These are phyloP conservation scores for Meyerozyma smithsonii DNA, from an alignment of 1,139 yeast species.

Conservation along the genomic window DNA sequence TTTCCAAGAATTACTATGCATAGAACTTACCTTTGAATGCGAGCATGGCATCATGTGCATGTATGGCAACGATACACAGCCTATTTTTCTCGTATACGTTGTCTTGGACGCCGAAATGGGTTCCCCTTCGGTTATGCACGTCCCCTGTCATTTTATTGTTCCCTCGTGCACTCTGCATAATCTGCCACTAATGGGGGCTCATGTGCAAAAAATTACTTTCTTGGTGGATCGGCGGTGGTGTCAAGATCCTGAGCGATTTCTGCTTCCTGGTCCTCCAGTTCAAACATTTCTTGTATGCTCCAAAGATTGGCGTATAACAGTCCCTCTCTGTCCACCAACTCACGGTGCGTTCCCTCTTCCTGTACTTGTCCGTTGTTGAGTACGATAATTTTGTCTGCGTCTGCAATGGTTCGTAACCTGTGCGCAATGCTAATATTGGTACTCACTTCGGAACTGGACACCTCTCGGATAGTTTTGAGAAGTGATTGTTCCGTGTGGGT, in stretches of 20 bases:
- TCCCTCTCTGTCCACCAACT: constrained; percentile 45
- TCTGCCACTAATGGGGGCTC: no score
- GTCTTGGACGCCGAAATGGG: no score
- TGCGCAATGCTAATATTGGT: constrained; percentile 94
- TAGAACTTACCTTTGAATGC: no score
- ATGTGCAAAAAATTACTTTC: no score
- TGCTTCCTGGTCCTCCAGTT: constrained; percentile 15
- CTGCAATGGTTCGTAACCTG: constrained; percentile 88
- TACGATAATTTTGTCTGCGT: constrained; percentile 89
- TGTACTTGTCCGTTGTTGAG: constrained; percentile 71
- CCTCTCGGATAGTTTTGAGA: constrained; percentile 61
- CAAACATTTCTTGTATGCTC: constrained; percentile 86
- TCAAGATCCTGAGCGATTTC: no score
- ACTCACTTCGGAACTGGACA: constrained; percentile 51
- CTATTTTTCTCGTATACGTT: no score
- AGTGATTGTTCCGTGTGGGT: constrained; percentile 92
- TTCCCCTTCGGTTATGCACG: no score
- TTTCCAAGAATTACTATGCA: no score
- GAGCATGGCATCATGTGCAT: no score
- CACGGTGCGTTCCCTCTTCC: constrained; percentile 82
- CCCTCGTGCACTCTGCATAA: no score
- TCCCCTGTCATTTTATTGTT: neutral
- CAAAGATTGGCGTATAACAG: constrained; percentile 77
- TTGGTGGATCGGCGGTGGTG: no score
- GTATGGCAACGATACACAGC: neutral